Evolutionary conservation across 176 grass and related monocot genomes (phyloP).

Genomic region (Otatea glauca): DNA sequence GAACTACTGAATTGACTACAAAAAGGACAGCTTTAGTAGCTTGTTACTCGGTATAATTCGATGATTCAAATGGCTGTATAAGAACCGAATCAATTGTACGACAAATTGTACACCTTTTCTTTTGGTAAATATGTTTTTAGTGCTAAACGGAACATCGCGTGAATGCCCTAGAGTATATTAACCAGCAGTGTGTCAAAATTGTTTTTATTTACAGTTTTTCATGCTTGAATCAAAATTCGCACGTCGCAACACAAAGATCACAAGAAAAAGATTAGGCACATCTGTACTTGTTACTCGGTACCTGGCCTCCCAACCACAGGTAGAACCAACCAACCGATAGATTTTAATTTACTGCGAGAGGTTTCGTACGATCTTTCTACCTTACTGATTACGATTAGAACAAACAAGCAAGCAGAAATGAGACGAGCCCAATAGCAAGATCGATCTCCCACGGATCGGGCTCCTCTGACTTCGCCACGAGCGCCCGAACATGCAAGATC

Average conservation of each 20-base stretch:
- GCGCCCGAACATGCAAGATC: not conserved
- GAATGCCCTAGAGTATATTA: not conserved
- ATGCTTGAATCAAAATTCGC: not conserved
- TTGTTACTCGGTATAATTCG: not conserved
- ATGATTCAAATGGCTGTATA: not conserved
- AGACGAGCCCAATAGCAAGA: not conserved
- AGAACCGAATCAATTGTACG: not conserved
- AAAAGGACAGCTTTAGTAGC: not conserved
- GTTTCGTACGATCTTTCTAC: not conserved
- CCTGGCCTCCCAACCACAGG: not conserved
- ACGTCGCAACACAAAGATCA: not conserved
- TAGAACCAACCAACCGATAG: not conserved
- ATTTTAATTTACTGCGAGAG: not conserved
- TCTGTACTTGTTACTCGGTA: not conserved
- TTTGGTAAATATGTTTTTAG: not conserved
- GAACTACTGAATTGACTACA: not conserved
- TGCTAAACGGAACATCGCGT: not conserved
- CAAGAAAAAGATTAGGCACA: not conserved
- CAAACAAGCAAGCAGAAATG: not conserved
- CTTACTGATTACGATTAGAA: not conserved
- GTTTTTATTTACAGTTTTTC: not conserved
- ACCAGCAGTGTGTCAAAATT: not conserved
- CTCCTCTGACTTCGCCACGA: not conserved
- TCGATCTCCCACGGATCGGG: not conserved
- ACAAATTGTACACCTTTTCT: not conserved